Base-by-base conservation (phyloP, 306 rosid genomes). In the Fragaria vesca region DNA sequence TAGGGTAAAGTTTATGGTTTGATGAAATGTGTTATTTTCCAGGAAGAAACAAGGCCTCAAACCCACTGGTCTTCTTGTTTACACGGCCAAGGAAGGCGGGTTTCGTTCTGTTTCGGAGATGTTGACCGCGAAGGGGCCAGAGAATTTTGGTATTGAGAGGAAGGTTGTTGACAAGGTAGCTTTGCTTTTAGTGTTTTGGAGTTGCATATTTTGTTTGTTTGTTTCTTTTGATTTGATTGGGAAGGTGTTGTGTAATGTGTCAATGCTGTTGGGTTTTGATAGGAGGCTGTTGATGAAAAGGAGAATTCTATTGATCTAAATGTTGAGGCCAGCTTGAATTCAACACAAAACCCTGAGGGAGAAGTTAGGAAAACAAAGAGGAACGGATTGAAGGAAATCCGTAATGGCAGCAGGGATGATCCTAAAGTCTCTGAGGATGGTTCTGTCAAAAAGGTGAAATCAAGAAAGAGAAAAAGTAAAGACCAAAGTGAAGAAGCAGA, bases 41-140 rank as follows among this genome's bases (percentile, higher is more conserved):
- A 95, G 97, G 93, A 95, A 92, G 78, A 87, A 67, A 70, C 81
- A 58, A 43, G 99, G 97, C 43, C 83, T 79, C 17, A 30, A 80
- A 12, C 99, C 99, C 43, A 95, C 97, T 42, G 97, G 99, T 43
- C 62, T 26, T 60, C 70, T 91, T 26, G 73, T 43, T 2, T 81
- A 12, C 24, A 28, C 79, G 12, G 97, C 97, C 69, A 93, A 89
- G 85, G 82, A 80, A 13, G 72, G 75, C 0, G 98, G 98, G 55
- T 90, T 76, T 73, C 79, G 79, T 3, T 91, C 90, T 20, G 97
- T 91, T 34, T 87, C 89, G 0, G 97, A 92, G 36, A 70, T 88
- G 89, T 76, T 93, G 57, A 62, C 18, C 3, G 58, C 43, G 42
- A 84, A 71, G 3, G 84, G 80, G 26, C 54, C 76, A 4, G 80